Conservation (phyloP, 2,329 filamentous ascomycete genomes). For the Metarhizium sp. region DNA sequence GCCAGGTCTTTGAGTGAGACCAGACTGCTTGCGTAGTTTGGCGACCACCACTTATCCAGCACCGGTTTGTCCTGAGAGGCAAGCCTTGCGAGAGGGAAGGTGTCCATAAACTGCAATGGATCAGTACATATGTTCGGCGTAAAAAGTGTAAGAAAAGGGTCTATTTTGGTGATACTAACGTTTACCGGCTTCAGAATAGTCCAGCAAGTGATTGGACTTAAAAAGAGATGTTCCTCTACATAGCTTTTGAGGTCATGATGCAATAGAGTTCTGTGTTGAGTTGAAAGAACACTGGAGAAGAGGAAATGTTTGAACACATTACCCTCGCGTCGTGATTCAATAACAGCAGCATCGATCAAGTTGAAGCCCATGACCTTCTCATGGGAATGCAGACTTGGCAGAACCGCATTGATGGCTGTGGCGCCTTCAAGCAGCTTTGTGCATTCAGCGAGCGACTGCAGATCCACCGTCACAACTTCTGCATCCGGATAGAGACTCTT, state of each 20-base stretch:
- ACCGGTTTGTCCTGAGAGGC: not conserved
- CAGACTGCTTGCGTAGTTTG: not conserved
- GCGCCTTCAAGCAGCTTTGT: not conserved
- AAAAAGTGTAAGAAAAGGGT: not conserved
- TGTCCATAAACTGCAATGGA: not conserved
- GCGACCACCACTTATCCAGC: conserved; percentile 1
- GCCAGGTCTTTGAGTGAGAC: not conserved
- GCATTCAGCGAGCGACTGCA: not conserved
- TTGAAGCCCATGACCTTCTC: conserved; percentile 1
- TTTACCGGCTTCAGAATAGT: not conserved
- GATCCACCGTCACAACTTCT: not conserved
- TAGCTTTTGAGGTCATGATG: conserved; percentile 1
- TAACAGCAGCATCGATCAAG: not conserved
- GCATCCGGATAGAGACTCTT: not conserved
- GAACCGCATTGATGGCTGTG: not conserved
- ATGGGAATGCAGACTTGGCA: not conserved
- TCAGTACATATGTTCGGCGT: not conserved
- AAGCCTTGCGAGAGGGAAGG: not conserved
- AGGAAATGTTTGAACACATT: conserved; percentile 1
- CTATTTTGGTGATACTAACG: not conserved
- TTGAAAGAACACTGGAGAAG: conserved; percentile 1
- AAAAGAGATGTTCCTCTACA: not conserved
- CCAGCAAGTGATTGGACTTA: conserved; percentile 1
- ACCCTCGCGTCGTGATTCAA: not conserved
- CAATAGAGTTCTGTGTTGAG: not conserved